Base-by-base conservation (phyloP, 2,329 filamentous ascomycete genomes). In the Fusarium tjaetaba region DNA sequence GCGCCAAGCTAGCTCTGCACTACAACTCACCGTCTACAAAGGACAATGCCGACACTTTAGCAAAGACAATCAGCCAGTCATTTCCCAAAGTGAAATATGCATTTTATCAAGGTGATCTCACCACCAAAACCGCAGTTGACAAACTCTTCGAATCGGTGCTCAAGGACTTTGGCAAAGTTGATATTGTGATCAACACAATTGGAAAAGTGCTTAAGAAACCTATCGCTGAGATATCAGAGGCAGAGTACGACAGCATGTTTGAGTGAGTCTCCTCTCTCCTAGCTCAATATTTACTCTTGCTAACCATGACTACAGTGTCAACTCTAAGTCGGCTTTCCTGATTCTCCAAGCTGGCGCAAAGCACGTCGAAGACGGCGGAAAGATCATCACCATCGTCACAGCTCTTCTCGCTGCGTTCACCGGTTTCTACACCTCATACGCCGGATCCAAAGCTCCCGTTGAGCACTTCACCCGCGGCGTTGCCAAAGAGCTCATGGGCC, bases 201-300 rank as follows among this genome's bases (percentile, higher is more conserved):
- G 52, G 52, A 18, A 55, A 55, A 26, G 52, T 55, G 2, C 52
- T 55, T 22, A 55, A 41, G 26, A 55, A 55, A 7, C 26, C 52
- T 1, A 55, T 55, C 15, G 22, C 52, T 39, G 20, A 55, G 6
- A 55, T 41, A 2, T 39, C 52, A 0, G 52, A 55, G 36, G 52
- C 22, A 30, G 52, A 55, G 5, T 55, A 55, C 0, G 52, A 55
- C 11, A n/a, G 2, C 22, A 41, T 55, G 36, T 55, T 55, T 41
- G 36, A 39, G 52, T 55, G 7, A 39, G 51, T 39, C 20, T 8
- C 10, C 7, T 9, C 32, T 0, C n/a, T 7, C 2, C 0, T 16
- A 16, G 9, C 8, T 7, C 4, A 4, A 16, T 2, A 1, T 4
- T 2, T 1, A 11, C 3, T 7, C 3, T 11, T 4, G 4, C 7